Percentiles rank a stretch among this genome's conserved stretches.
These are phyloP conservation scores for Citrus australasica DNA, from an alignment of 345 rosid species.

Conservation along the genomic window DNA sequence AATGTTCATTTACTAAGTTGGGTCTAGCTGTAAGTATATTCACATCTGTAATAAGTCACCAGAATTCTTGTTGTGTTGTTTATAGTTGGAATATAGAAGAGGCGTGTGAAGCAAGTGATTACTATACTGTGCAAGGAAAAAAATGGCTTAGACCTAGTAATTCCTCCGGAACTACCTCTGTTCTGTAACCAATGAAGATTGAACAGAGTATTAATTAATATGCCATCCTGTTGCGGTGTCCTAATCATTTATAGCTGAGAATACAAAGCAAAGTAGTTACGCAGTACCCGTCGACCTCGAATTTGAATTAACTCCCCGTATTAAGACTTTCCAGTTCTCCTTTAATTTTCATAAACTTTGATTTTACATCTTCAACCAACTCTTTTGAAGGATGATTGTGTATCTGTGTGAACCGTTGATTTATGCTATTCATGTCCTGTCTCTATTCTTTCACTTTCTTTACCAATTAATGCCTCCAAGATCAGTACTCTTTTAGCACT, in stretches of 20 bases:
- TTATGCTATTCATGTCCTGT: not conserved
- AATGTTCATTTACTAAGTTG: not conserved
- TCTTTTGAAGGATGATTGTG: not conserved
- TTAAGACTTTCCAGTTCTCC: not conserved
- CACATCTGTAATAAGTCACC: not conserved
- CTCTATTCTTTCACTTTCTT: not conserved
- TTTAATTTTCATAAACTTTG: not conserved
- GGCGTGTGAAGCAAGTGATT: not conserved
- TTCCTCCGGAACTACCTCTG: not conserved
- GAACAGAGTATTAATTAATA: not conserved
- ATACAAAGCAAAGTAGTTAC: not conserved
- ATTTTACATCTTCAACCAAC: not conserved
- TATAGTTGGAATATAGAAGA: not conserved
- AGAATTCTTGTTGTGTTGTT: not conserved
- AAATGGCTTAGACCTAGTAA: not conserved
- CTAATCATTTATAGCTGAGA: not conserved
- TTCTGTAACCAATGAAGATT: not conserved
- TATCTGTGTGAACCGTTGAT: not conserved
- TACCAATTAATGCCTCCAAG: not conserved
- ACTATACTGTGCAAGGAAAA: not conserved
- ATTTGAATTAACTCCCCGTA: not conserved
- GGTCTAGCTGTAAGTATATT: not conserved
- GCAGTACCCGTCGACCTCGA: not conserved
- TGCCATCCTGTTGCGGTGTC: constrained; percentile 5
- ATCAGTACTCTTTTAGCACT: not conserved